phyloP scores from a whole-genome alignment of 345 rosid genomes.

The Passiflora organensis region DNA sequence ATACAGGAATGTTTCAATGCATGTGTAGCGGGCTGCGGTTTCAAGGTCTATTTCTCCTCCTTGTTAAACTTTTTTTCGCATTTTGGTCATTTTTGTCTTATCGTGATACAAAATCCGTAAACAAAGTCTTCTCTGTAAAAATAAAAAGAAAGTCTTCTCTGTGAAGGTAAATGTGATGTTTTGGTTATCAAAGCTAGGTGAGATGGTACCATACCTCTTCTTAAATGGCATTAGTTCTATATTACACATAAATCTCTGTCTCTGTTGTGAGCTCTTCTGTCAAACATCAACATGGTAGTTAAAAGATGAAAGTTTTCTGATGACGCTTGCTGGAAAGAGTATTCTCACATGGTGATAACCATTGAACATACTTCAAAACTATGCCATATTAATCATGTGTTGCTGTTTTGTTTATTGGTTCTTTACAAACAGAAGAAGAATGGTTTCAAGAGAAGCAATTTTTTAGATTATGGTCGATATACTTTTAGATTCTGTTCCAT shows the following conservation, averaged over 20 bases:
- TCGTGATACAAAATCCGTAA: neutral
- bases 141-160: neutral
- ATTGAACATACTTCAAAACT: neutral
- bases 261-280: neutral
- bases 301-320: neutral
- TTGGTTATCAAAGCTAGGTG: neutral
- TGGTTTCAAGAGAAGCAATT: neutral
- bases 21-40: slow-evolving; percentile 89
- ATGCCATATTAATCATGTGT: neutral
- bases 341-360: slow-evolving; percentile 2
- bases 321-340: neutral
- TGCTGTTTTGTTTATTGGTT: neutral
- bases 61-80: neutral
- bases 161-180: neutral
- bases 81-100: neutral
- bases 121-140: neutral
- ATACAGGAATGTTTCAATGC: slow-evolving; percentile 83
- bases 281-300: neutral
- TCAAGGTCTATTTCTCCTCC: slow-evolving; percentile 47
- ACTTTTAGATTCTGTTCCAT: neutral
- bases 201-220: neutral
- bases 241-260: neutral
- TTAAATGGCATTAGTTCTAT: neutral
- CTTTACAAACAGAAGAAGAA: too few species aligned
- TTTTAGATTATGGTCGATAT: too few species aligned